Evolutionary conservation across 139 green algal genomes (phyloP).

Genomic region (Edaphochlamys debaryana): DNA sequence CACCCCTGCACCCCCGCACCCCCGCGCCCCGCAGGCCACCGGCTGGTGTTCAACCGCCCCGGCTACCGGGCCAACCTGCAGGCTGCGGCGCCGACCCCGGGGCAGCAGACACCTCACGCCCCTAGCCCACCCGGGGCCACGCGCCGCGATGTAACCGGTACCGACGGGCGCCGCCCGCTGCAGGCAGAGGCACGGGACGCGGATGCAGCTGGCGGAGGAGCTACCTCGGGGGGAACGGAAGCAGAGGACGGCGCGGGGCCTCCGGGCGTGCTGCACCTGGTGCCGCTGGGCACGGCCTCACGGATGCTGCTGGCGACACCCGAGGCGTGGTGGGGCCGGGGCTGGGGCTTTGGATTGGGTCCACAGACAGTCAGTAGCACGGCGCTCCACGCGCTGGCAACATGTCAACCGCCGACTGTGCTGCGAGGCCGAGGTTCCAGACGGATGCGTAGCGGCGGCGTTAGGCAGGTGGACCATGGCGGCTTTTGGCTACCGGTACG

Average conservation of each 20-base stretch:
- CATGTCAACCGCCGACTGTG: neutral
- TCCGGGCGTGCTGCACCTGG: neutral
- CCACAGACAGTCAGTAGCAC: too few relatives aligned
- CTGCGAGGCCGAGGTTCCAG: too few relatives aligned
- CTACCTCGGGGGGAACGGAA: neutral
- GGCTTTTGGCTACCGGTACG: neutral
- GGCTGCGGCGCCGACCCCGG: neutral
- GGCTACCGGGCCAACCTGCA: neutral
- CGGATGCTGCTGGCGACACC: conserved; percentile 1
- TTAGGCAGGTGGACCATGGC: neutral
- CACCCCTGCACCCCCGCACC: neutral
- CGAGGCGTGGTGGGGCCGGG: neutral
- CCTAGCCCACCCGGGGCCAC: too few relatives aligned
- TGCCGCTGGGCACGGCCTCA: neutral
- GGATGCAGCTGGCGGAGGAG: neutral
- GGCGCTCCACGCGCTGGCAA: too few relatives aligned
- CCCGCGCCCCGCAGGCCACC: neutral
- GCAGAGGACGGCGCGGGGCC: neutral
- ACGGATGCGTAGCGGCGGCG: neutral
- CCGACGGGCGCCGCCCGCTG: neutral
- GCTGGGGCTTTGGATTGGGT: neutral
- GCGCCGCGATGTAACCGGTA: neutral
- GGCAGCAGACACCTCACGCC: neutral
- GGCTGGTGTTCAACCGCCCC: neutral
- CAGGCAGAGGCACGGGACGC: neutral